Conservation (phyloP, 306 rosid species). For the Pachyrhizus erosus region DNA sequence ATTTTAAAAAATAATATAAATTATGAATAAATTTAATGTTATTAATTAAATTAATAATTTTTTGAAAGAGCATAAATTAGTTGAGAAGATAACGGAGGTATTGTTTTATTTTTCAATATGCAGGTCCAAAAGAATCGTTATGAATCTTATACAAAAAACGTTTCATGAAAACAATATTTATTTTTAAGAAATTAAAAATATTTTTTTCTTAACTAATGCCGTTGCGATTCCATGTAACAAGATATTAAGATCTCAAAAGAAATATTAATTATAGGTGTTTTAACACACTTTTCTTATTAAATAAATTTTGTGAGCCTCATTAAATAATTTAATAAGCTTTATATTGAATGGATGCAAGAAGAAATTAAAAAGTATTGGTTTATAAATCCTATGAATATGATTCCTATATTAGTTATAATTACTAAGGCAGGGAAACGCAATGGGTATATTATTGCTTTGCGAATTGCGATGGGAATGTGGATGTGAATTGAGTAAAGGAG, state of each 20-base stretch:
- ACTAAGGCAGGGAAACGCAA: neutral
- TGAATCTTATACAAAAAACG: neutral
- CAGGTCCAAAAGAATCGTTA: neutral
- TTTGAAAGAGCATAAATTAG: no score
- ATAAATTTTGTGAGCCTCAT: neutral
- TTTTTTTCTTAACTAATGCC: neutral
- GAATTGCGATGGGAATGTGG: constrained; percentile 15
- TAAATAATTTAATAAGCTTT: neutral
- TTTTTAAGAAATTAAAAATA: neutral
- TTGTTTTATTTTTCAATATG: neutral
- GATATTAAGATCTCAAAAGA: neutral
- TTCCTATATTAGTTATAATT: neutral
- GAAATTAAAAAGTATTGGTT: neutral
- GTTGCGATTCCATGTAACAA: neutral
- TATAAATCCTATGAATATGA: neutral
- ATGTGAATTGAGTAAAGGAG: neutral
- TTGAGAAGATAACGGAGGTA: no score
- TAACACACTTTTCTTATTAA: neutral
- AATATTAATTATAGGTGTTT: neutral
- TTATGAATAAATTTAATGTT: no score
- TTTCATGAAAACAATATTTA: neutral
- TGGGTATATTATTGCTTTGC: neutral
- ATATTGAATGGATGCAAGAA: neutral
- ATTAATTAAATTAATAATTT: no score
- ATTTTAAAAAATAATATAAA: no score